A percentile compares a stretch with the other conserved stretches of the same genome.
Evolutionary conservation across 768 basidiomycete genomes (phyloP).

Genomic region (Xerocomus potaroensis): DNA sequence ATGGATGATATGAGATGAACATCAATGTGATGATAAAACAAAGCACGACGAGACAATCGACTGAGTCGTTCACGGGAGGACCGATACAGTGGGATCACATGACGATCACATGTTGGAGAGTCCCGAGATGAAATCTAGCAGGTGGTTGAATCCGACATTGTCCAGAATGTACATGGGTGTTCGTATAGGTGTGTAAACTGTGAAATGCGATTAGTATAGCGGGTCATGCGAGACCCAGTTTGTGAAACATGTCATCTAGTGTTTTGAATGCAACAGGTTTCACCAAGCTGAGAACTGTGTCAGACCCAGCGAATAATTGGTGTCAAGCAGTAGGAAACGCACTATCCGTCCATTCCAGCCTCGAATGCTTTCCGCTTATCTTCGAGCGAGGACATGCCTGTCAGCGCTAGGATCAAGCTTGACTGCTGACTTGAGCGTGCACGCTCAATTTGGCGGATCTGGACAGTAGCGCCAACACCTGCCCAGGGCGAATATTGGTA

Average conservation of each 20-base stretch:
- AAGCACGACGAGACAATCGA: background rate
- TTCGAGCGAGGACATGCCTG: slow-evolving; percentile 90
- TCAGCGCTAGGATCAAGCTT: slow-evolving; percentile 77
- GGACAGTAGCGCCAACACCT: slow-evolving; percentile 80
- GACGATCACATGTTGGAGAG: background rate
- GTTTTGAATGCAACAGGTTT: slow-evolving; percentile 96
- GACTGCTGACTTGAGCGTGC: slow-evolving; percentile 28
- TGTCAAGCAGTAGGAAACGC: slow-evolving; percentile 34
- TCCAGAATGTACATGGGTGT: slow-evolving; percentile 2
- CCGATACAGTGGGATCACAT: slow-evolving; percentile 9
- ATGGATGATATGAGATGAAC: background rate
- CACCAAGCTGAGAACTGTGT: slow-evolving; percentile 56
- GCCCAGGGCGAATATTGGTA: slow-evolving; percentile 4
- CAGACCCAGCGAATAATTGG: background rate
- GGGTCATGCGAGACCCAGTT: slow-evolving; percentile 50
- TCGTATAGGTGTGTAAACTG: slow-evolving; percentile 1
- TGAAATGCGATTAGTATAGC: slow-evolving; percentile 7
- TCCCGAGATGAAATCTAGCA: slow-evolving; percentile 5
- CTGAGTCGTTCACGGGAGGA: background rate
- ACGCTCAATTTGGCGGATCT: slow-evolving; percentile 75
- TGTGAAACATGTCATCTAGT: slow-evolving; percentile 77
- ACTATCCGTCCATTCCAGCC: slow-evolving; percentile 96
- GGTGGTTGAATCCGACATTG: slow-evolving; percentile 8
- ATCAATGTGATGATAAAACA: background rate
- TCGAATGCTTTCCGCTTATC: slow-evolving; percentile 90